Conservation (phyloP, 2,329 filamentous ascomycete genomes). For the Colletotrichum ledebouriae region DNA sequence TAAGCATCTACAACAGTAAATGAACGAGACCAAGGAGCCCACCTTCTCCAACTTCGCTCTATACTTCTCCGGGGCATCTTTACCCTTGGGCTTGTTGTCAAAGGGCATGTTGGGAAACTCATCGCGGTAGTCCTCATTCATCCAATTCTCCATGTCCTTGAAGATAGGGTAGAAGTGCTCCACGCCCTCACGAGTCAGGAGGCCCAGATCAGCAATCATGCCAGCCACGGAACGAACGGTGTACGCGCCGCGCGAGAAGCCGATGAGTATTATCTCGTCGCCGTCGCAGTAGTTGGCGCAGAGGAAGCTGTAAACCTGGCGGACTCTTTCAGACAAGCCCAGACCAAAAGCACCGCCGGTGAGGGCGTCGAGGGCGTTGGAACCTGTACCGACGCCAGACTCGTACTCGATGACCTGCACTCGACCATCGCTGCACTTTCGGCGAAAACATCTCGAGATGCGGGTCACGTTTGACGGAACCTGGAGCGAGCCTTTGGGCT, state of each 20-base stretch:
- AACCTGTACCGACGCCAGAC: slow-evolving; percentile 70
- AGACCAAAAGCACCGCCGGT: slow-evolving; percentile 68
- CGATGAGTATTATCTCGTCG: slow-evolving; percentile 69
- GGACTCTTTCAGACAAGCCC: slow-evolving; percentile 67
- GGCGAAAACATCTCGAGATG: slow-evolving; percentile 69
- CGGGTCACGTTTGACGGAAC: slow-evolving; percentile 72
- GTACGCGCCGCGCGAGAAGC: slow-evolving; percentile 71
- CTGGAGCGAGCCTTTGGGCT: slow-evolving; percentile 58
- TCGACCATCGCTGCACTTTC: slow-evolving; percentile 62
- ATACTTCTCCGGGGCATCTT: slow-evolving; percentile 57
- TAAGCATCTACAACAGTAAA: neutral
- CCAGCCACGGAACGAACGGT: slow-evolving; percentile 69
- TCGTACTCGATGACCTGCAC: slow-evolving; percentile 73
- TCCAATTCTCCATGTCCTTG: slow-evolving; percentile 69
- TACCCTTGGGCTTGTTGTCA: slow-evolving; percentile 62
- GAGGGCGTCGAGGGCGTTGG: slow-evolving; percentile 62
- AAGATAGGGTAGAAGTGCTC: slow-evolving; percentile 69
- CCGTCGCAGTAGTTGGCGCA: slow-evolving; percentile 72
- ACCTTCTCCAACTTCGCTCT: slow-evolving; percentile 59
- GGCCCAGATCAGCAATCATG: slow-evolving; percentile 64
- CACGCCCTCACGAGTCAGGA: slow-evolving; percentile 66
- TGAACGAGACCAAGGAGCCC: slow-evolving; percentile 28
- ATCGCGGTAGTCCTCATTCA: slow-evolving; percentile 59
- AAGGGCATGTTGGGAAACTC: slow-evolving; percentile 63
- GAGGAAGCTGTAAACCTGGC: slow-evolving; percentile 73